Evolutionary conservation across 2,329 filamentous ascomycete species (phyloP), one percentile per base, ranked within the genome.

Genomic region (Cladophialophora yegresii): DNA sequence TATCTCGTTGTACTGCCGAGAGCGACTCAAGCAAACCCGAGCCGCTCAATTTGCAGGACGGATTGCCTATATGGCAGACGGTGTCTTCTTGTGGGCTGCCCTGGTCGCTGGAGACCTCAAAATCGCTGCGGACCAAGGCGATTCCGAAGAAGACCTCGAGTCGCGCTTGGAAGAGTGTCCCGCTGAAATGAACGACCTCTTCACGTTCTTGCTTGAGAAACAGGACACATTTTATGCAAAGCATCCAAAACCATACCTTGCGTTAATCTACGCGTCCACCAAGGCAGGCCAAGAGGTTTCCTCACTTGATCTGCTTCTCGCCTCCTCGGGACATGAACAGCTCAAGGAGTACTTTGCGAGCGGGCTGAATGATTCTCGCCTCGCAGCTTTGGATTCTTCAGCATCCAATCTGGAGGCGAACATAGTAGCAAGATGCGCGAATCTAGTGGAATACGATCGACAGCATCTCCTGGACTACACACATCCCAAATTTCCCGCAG

Each of bases 161-260:
- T 22, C 8, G n/a, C 57, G 62, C 13, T 45, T 64, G 16, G 22
- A 43, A 20, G 32, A 47, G n/a, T 56, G 30, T 54, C 62, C 62
- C 4, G 22, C 6, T 12, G 63, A 57, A 33, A 57, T 65, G 53
- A 54, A 61, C n/a, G 58, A 54, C 2, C 54, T 65, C 13, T 62
- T 65, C 33, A 22, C 20, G 26, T 28, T 36, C 13, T 26, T 65
- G 13, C 45, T 65, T 7, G 40, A 65, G 53, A 43, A 58, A 13
- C 58, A 58, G 54, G 63, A 65, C 51, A 58, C 32, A 8, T 65
- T 61, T 36, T 65, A 65, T 49, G 53, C 33, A n/a, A 65, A 58
- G 26, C 50, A 62, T 33, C 63, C 63, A 3, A 65, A 65, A 26
- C 53, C 58, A 49, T 62, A 65, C 30, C 47, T 65, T 4, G 22